Conservation (phyloP, 352 stramenopile genomes). For the Aphanomyces invadans region DNA sequence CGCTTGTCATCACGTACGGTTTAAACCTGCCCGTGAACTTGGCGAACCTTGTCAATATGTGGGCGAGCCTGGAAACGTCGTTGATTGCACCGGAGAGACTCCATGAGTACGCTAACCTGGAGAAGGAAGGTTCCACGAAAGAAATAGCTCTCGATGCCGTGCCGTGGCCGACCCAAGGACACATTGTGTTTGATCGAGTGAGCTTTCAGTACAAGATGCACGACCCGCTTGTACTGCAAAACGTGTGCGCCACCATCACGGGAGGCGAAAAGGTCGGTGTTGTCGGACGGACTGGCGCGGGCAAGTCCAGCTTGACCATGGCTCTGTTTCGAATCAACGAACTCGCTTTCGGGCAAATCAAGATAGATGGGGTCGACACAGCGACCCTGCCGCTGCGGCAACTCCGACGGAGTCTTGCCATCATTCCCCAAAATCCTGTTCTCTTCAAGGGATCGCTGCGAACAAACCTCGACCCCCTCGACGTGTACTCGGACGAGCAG, state of each 20-base stretch:
- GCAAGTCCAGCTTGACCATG: conserved; percentile 87
- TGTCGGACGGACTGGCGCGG: conserved; percentile 70
- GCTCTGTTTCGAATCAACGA: conserved; percentile 58
- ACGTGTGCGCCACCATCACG: conserved; percentile 58
- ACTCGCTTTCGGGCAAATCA: conserved; percentile 58
- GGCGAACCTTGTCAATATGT: conserved; percentile 86
- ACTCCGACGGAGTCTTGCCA: conserved; percentile 56
- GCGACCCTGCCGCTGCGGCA: conserved; percentile 43
- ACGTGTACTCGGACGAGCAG: conserved; percentile 61
- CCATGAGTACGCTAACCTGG: conserved; percentile 67
- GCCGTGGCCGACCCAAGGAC: not conserved
- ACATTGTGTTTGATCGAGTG: not conserved
- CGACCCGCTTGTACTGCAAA: conserved; percentile 35
- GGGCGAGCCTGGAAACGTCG: conserved; percentile 52
- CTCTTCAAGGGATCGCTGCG: conserved; percentile 58
- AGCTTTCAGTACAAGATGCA: not conserved
- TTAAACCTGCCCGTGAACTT: conserved; percentile 28
- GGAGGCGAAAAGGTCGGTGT: conserved; percentile 79
- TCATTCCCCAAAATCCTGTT: conserved; percentile 75
- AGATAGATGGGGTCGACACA: conserved; percentile 89
- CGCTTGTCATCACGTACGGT: conserved; percentile 5
- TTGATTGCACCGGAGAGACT: conserved; percentile 86
- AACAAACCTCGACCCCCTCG: conserved; percentile 64
- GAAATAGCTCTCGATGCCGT: not conserved
- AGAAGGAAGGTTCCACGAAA: not conserved